phyloP scores from a whole-genome alignment of 768 basidiomycete genomes.

The Pleurotus citrinopileatus region DNA sequence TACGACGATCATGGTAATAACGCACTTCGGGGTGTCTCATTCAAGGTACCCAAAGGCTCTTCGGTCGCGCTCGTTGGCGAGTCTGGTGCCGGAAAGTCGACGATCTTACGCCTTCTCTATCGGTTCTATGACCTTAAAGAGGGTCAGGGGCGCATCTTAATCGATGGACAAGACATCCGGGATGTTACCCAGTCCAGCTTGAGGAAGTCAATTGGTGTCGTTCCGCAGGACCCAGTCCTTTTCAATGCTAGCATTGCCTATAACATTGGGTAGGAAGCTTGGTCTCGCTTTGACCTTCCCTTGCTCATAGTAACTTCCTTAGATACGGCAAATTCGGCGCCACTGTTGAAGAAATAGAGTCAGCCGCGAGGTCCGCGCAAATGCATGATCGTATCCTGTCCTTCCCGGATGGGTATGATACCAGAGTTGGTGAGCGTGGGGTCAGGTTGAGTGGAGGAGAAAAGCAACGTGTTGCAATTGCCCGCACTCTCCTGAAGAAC shows the following conservation, averaged over 20 bases:
- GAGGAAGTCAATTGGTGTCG: slow-evolving; percentile 81
- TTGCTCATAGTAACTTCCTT: slow-evolving; percentile 7
- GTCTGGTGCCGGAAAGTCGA: slow-evolving; percentile 80
- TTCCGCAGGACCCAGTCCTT: slow-evolving; percentile 81
- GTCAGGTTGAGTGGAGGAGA: slow-evolving; percentile 84
- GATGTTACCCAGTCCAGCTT: slow-evolving; percentile 82
- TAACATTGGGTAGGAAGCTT: slow-evolving; percentile 59
- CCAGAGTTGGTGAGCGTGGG: slow-evolving; percentile 88
- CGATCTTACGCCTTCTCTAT: slow-evolving; percentile 83
- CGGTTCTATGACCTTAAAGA: slow-evolving; percentile 87
- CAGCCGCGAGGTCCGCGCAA: slow-evolving; percentile 77
- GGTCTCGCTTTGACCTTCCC: not conserved
- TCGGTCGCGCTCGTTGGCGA: slow-evolving; percentile 90
- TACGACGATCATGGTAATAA: slow-evolving; percentile 71
- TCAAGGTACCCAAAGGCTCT: slow-evolving; percentile 83
- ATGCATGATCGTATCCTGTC: slow-evolving; percentile 83
- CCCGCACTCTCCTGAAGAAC: slow-evolving; percentile 82
- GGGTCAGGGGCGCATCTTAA: slow-evolving; percentile 75
- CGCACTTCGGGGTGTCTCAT: slow-evolving; percentile 79
- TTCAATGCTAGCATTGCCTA: slow-evolving; percentile 72
- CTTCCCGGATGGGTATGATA: slow-evolving; percentile 86
- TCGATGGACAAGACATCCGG: slow-evolving; percentile 85
- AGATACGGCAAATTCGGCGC: slow-evolving; percentile 80
- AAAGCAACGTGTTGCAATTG: slow-evolving; percentile 88
- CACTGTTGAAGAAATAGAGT: slow-evolving; percentile 69